Evolutionary conservation across 164 flowering plant genomes (phyloP).

Genomic region (Protea cynaroides): DNA sequence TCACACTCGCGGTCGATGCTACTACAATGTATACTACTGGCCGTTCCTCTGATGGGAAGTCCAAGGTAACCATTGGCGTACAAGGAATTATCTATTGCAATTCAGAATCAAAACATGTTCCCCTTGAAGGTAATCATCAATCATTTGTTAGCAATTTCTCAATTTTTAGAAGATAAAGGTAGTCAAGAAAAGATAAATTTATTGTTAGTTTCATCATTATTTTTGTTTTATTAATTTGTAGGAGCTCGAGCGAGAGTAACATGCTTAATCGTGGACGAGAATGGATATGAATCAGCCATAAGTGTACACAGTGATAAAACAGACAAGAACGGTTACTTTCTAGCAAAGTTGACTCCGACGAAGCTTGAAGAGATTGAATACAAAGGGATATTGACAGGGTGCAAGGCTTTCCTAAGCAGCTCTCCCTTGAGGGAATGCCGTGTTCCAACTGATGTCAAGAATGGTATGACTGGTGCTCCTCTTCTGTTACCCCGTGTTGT

Average conservation of each 20-base stretch:
- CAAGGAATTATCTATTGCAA: constrained; percentile 38
- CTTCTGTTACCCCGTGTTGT: constrained; percentile 20
- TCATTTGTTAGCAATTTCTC: not conserved
- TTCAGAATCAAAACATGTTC: constrained; percentile 18
- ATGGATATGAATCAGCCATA: constrained; percentile 24
- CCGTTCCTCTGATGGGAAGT: not conserved
- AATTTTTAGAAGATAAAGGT: too few species aligned
- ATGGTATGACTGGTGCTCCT: constrained; percentile 29
- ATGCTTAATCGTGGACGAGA: constrained; percentile 23
- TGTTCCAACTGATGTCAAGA: constrained; percentile 28
- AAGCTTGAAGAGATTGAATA: constrained; percentile 18
- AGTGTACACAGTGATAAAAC: constrained; percentile 26
- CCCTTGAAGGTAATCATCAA: constrained; percentile 33
- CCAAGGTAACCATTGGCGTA: constrained; percentile 13
- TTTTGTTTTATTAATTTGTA: constrained; percentile 1
- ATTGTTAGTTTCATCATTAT: not conserved
- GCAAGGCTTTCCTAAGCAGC: constrained; percentile 37
- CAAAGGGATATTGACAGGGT: constrained; percentile 17
- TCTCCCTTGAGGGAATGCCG: constrained; percentile 32
- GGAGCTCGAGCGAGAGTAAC: constrained; percentile 40
- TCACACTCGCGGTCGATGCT: not conserved
- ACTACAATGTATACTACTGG: too few species aligned
- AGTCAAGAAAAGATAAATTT: too few species aligned
- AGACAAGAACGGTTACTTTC: constrained; percentile 39
- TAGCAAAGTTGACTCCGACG: constrained; percentile 20